phyloP scores from a whole-genome alignment of 2,329 filamentous ascomycete genomes.

The Dactylellina sp. region DNA sequence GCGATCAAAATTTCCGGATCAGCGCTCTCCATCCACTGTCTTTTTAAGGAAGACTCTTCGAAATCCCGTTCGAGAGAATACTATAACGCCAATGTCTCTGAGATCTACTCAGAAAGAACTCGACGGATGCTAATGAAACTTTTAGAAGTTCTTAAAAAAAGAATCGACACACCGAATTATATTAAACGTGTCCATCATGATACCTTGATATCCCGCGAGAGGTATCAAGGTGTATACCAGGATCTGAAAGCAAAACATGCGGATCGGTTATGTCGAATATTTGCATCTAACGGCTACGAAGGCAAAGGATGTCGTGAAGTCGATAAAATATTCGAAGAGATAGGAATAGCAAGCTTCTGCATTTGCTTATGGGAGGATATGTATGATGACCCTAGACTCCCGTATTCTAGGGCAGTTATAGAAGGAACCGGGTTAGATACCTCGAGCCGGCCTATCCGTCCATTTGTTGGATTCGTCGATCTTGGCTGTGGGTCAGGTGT shows the following conservation, averaged over 20 bases:
- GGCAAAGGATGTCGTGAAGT: slow-evolving; percentile 79
- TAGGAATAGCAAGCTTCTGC: slow-evolving; percentile 89
- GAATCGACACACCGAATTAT: slow-evolving; percentile 69
- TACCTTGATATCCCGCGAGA: slow-evolving; percentile 78
- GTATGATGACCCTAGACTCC: slow-evolving; percentile 68
- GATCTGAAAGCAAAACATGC: slow-evolving; percentile 84
- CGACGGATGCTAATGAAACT: slow-evolving; percentile 45
- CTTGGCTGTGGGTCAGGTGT: slow-evolving; percentile 96
- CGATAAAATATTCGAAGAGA: slow-evolving; percentile 92
- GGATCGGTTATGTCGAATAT: slow-evolving; percentile 66
- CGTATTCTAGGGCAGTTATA: slow-evolving; percentile 58
- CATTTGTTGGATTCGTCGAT: slow-evolving; percentile 91
- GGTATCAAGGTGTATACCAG: slow-evolving; percentile 84
- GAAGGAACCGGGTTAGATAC: slow-evolving; percentile 57
- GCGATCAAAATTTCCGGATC: slow-evolving; percentile 27
- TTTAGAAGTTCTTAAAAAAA: slow-evolving; percentile 41
- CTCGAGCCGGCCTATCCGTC: slow-evolving; percentile 50
- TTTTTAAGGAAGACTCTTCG: background rate
- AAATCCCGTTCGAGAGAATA: background rate
- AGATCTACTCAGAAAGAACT: slow-evolving; percentile 22
- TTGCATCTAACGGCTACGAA: slow-evolving; percentile 81
- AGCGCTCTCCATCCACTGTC: slow-evolving; percentile 25
- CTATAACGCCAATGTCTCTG: background rate
- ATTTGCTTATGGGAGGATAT: slow-evolving; percentile 91
- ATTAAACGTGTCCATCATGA: slow-evolving; percentile 88